These are phyloP conservation scores for Alternaria dauci DNA, from an alignment of 2,329 filamentous ascomycete genomes.

Conservation along the genomic window DNA sequence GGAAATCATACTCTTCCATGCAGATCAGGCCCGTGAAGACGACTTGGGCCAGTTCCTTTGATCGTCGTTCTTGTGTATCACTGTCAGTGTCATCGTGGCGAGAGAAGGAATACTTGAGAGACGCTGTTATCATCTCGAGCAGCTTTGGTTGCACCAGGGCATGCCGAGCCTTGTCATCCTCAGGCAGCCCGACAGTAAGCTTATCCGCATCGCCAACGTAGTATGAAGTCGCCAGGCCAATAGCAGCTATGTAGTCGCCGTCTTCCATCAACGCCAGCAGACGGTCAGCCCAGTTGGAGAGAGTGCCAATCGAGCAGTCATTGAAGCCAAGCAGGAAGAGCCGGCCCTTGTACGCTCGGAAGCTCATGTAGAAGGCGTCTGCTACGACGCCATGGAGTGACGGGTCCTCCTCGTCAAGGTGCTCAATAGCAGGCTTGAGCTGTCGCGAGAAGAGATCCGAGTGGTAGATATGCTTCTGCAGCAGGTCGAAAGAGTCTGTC, in stretches of 20 bases:
- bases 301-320: constrained; percentile 85
- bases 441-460: constrained; percentile 89
- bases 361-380: constrained; percentile 98
- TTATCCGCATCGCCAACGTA: constrained; percentile 93
- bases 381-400: constrained; percentile 96
- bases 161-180: constrained; percentile 79
- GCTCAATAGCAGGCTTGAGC: constrained; percentile 83
- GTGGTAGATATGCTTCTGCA: constrained; percentile 93
- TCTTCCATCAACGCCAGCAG: constrained; percentile 94
- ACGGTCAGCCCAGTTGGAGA: constrained; percentile 97
- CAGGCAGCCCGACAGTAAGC: constrained; percentile 89
- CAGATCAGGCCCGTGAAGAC: constrained; percentile 85
- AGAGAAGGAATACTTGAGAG: constrained; percentile 85
- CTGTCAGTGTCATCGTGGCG: constrained; percentile 62
- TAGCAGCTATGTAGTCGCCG: constrained; percentile 93
- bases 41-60: constrained; percentile 80
- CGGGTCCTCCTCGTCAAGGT: constrained; percentile 83
- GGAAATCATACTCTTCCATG: constrained; percentile 79
- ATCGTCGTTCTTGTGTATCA: constrained; percentile 64
- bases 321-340: constrained; percentile 94
- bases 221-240: constrained; percentile 88
- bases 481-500: constrained; percentile 91
- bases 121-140: constrained; percentile 91
- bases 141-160: constrained; percentile 86
- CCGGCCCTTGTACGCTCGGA: constrained; percentile 92